Conservation (phyloP, 345 rosid genomes). For the Microthlaspi erraticum region DNA sequence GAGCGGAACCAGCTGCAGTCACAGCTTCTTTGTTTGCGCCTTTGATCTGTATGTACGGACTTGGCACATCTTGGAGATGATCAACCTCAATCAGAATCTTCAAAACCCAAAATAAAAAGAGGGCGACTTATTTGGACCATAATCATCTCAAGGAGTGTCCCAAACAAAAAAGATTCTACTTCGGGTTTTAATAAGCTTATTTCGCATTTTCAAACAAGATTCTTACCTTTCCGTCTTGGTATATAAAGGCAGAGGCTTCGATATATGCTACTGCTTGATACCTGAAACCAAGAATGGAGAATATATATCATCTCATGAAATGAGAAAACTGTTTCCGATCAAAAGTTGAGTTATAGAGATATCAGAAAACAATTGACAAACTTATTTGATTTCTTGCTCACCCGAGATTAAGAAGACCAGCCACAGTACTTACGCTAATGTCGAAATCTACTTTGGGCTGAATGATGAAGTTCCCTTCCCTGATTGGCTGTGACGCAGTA, state of each 20-base stretch:
- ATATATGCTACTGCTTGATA: constrained; percentile 97
- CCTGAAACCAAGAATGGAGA: constrained; percentile 52
- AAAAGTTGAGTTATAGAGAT: constrained; percentile 1
- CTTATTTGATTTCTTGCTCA: constrained; percentile 49
- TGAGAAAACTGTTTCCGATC: too few species aligned
- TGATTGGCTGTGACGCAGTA: constrained; percentile 65
- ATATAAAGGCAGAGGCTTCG: constrained; percentile 92
- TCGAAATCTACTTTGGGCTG: constrained; percentile 99
- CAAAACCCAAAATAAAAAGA: background rate
- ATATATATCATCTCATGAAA: constrained; percentile 16
- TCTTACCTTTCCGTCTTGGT: constrained; percentile 93
- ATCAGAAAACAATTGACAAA: background rate
- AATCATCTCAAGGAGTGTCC: background rate
- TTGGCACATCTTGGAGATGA: constrained; percentile 81
- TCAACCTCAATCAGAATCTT: constrained; percentile 95
- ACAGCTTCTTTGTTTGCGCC: constrained; percentile 96
- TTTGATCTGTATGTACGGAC: constrained; percentile 93
- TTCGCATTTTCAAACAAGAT: constrained; percentile 6
- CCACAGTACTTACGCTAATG: constrained; percentile 95
- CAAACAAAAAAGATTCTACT: background rate
- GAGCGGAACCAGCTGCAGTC: constrained; percentile 86
- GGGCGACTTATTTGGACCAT: constrained; percentile 9
- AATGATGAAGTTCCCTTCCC: constrained; percentile 99
- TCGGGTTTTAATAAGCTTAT: constrained; percentile 17
- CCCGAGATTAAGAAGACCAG: constrained; percentile 99